Evolutionary conservation across 202 grass and related monocot genomes (phyloP).

Genomic region (Digitaria exilis): DNA sequence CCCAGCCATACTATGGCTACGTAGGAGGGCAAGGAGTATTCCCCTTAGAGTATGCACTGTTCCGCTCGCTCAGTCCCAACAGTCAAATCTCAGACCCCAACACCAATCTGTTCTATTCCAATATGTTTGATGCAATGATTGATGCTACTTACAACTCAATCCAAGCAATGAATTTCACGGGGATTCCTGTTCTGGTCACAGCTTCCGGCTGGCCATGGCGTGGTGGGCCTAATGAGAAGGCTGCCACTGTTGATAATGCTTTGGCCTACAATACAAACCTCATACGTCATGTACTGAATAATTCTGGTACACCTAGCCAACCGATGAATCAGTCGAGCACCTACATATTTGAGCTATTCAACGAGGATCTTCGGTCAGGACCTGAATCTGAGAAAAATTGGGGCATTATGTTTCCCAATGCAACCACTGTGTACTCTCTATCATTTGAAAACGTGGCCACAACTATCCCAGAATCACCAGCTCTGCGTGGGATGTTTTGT

Average conservation of each 20-base stretch:
- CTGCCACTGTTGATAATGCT: conserved; percentile 93
- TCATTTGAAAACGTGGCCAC: conserved; percentile 60
- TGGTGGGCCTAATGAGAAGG: conserved; percentile 72
- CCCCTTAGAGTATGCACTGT: conserved; percentile 89
- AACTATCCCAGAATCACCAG: conserved; percentile 57
- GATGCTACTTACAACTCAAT: conserved; percentile 94
- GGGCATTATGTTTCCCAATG: conserved; percentile 86
- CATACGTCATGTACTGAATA: conserved; percentile 83
- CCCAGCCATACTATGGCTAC: conserved; percentile 91
- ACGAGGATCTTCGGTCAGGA: conserved; percentile 74
- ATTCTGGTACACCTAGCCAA: conserved; percentile 83
- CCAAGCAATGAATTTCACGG: conserved; percentile 89
- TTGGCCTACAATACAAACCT: conserved; percentile 97
- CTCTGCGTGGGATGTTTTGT: conserved; percentile 74
- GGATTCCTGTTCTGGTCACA: conserved; percentile 82
- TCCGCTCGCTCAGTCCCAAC: conserved; percentile 70
- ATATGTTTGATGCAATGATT: conserved; percentile 97
- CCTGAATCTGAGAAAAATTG: conserved; percentile 79
- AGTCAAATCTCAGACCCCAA: conserved; percentile 87
- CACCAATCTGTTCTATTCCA: conserved; percentile 85
- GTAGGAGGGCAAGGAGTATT: conserved; percentile 84
- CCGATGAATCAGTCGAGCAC: conserved; percentile 73
- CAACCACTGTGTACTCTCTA: conserved; percentile 68
- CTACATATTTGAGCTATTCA: conserved; percentile 92
- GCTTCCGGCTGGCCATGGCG: conserved; percentile 93